Base-by-base conservation (phyloP, 192 early-diverging fungal species). In the Allomyces macrogynus region DNA sequence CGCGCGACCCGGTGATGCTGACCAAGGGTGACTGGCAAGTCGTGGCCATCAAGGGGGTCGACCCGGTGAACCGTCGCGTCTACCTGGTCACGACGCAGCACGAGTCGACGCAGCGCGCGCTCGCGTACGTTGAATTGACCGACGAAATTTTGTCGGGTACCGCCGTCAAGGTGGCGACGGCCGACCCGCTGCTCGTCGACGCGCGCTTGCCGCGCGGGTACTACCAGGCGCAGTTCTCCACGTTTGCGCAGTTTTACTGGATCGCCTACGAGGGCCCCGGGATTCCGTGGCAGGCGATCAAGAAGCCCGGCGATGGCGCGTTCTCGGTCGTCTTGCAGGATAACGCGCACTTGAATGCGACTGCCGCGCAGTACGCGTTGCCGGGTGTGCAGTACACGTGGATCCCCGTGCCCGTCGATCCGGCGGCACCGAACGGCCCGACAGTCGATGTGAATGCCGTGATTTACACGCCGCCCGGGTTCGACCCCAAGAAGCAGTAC, bases 221-320 rank as follows among this genome's bases (percentile, higher is more conserved):
- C 65, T 96, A 91, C 65, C 63, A 67, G 9, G 86, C 80, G 0
- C 72, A 69, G 9, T 91, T 96, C 70, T 92, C 91, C 11, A 78
- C 84, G 0, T 77, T 80, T 5, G 81, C 75, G 60, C 76, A 77
- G 22, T 93, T 88, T 71, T 90, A 89, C 64, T 63, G 81, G 62
- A 73, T 95, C 18, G 73, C 75, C n/a, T 93, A 95, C 64, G 68
- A 75, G 23, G 95, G 95, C 0, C 95, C 95, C 5, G 82, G 82
- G 67, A 73, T 91, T 5, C 93, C 93, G 12, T 89, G 80, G 77
- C 81, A 85, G 68, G 76, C 75, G 20, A 79, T 91, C 12, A 77
- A 77, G 64, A 83, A 80, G 66, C 74, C 75, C 25, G 66, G 57
- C 10, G 76, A 87, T 32, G 23, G 60, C 60, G 72, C 66, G 9